Conservation (phyloP, 2,329 filamentous ascomycete genomes). For the Microdochium nivale region DNA sequence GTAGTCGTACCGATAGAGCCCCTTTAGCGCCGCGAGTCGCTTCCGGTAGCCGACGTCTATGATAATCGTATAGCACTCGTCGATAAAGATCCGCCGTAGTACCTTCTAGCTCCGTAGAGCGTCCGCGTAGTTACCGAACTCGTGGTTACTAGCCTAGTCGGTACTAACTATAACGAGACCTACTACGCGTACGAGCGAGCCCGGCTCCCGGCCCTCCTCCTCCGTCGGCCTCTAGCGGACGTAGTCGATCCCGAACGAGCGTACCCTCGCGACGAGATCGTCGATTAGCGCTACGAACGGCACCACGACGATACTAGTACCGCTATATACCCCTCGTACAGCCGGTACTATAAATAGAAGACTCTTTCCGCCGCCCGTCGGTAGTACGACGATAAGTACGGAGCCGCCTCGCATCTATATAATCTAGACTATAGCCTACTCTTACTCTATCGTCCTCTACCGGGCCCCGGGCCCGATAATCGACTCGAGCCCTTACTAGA, state of each 20-base stretch:
- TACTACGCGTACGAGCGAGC: neutral
- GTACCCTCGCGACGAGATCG: neutral
- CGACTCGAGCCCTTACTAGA: neutral
- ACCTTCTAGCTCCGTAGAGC: neutral
- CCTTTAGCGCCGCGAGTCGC: neutral
- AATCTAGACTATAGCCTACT: no score
- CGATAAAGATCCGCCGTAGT: constrained; percentile 1
- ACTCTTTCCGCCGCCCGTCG: neutral
- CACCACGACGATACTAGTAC: neutral
- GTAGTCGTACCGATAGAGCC: constrained; percentile 1
- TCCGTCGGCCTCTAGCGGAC: neutral
- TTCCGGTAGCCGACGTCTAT: neutral
- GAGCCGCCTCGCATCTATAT: no score
- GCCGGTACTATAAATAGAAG: neutral
- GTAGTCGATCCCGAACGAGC: neutral
- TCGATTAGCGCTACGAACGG: neutral
- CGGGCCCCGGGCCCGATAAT: neutral
- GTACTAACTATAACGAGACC: neutral
- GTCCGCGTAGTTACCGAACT: constrained; percentile 1
- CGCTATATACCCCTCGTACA: neutral
- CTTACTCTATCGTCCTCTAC: no score
- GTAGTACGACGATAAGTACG: neutral
- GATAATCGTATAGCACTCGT: constrained; percentile 2
- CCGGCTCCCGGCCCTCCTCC: neutral
- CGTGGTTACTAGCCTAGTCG: neutral